Conservation (phyloP, 2,329 filamentous ascomycete species). For the Calonectria ilicicola region DNA sequence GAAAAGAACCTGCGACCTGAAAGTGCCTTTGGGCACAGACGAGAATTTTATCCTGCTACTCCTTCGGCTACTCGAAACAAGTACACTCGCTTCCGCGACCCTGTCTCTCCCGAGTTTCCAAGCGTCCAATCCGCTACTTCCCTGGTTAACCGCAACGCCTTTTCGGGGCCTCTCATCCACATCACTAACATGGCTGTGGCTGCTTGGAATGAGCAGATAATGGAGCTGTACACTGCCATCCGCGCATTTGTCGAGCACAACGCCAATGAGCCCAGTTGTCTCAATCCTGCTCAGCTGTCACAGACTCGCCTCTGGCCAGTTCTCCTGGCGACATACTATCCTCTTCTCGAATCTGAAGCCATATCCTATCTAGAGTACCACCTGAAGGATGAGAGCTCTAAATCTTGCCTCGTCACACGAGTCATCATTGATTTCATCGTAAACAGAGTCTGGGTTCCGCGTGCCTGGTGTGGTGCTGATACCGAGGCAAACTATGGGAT, state of each 20-base stretch:
- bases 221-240: slow-evolving; percentile 51
- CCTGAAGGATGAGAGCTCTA: slow-evolving; percentile 53
- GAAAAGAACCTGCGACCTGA: slow-evolving; percentile 37
- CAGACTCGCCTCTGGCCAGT: slow-evolving; percentile 51
- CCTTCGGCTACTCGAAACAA: slow-evolving; percentile 44
- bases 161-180: slow-evolving; percentile 47
- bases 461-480: slow-evolving; percentile 54
- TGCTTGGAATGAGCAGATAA: slow-evolving; percentile 51
- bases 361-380: slow-evolving; percentile 56
- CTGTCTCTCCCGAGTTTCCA: slow-evolving; percentile 33
- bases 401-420: slow-evolving; percentile 57
- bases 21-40: slow-evolving; percentile 38
- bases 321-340: slow-evolving; percentile 52
- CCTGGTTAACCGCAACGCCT: slow-evolving; percentile 32
- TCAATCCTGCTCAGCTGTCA: slow-evolving; percentile 43
- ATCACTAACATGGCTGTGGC: slow-evolving; percentile 49
- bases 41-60: slow-evolving; percentile 45
- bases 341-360: slow-evolving; percentile 52
- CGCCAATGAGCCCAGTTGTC: slow-evolving; percentile 47
- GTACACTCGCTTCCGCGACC: slow-evolving; percentile 46
- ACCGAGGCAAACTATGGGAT: slow-evolving; percentile 49
- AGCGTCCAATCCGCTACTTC: slow-evolving; percentile 26
- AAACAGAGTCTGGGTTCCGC: slow-evolving; percentile 54
- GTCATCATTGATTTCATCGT: slow-evolving; percentile 57
- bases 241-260: slow-evolving; percentile 51